Evolutionary conservation across 768 basidiomycete genomes (phyloP).

Genomic region (Pleurotus cornucopiae): DNA sequence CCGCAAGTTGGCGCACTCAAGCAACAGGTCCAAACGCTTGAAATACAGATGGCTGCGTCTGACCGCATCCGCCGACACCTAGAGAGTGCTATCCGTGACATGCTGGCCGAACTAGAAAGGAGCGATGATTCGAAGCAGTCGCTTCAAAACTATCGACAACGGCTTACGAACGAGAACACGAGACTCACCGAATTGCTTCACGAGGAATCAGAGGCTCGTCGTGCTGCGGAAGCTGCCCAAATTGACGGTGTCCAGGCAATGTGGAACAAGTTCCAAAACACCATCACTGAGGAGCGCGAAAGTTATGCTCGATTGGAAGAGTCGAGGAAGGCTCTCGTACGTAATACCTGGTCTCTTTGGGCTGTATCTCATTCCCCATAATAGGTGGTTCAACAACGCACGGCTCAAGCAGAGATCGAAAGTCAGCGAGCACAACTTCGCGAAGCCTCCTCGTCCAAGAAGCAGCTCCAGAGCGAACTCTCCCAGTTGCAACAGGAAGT

Average conservation of each 20-base stretch:
- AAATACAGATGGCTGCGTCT: slow-evolving; percentile 65
- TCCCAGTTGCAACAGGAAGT: slow-evolving; percentile 40
- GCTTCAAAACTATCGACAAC: slow-evolving; percentile 51
- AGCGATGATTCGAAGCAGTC: slow-evolving; percentile 65
- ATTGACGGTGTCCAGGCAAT: slow-evolving; percentile 59
- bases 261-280: slow-evolving; percentile 63
- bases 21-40: slow-evolving; percentile 64
- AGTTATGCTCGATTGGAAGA: slow-evolving; percentile 64
- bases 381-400: slow-evolving; percentile 64
- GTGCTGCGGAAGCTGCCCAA: slow-evolving; percentile 57
- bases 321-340: slow-evolving; percentile 64
- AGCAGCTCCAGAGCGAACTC: slow-evolving; percentile 53
- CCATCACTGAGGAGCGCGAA: slow-evolving; percentile 55
- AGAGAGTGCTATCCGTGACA: slow-evolving; percentile 53
- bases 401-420: slow-evolving; percentile 62
- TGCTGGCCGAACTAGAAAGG: slow-evolving; percentile 58
- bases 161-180: slow-evolving; percentile 53
- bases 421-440: slow-evolving; percentile 57
- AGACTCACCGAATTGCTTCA: slow-evolving; percentile 51
- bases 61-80: slow-evolving; percentile 64
- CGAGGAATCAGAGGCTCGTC: slow-evolving; percentile 62
- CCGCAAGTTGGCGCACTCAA: slow-evolving; percentile 48
- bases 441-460: slow-evolving; percentile 53
- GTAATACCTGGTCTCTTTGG: slow-evolving; percentile 16
- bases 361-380: slow-evolving; percentile 1